Evolutionary conservation across 768 basidiomycete species (phyloP).

Genomic region (Filobasidium floriforme): DNA sequence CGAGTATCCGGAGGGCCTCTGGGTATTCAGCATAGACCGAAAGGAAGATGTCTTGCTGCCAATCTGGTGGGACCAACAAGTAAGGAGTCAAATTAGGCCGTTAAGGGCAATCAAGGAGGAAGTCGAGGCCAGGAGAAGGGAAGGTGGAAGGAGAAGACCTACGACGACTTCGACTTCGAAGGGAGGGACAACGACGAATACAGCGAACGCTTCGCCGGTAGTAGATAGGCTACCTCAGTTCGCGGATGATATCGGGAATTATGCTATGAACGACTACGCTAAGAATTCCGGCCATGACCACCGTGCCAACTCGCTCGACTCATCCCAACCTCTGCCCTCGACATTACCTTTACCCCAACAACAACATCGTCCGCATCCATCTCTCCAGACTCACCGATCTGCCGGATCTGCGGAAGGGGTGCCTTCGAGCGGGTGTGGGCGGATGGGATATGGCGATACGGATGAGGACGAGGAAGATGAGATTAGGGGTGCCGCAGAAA

Average conservation of each 20-base stretch:
- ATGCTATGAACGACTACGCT: too few species aligned
- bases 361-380: neutral
- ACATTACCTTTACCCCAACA: neutral
- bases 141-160: neutral
- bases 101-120: neutral
- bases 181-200: too few species aligned
- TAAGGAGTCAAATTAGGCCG: slow-evolving; percentile 1
- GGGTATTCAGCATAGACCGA: slow-evolving; percentile 10
- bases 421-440: neutral
- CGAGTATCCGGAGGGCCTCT: slow-evolving; percentile 10
- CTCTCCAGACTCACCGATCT: neutral
- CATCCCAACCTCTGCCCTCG: too few species aligned
- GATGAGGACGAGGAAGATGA: neutral
- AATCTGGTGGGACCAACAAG: slow-evolving; percentile 12
- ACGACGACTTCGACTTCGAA: neutral
- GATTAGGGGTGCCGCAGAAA: neutral
- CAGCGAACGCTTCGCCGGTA: too few species aligned
- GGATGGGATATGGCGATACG: neutral
- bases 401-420: slow-evolving; percentile 6
- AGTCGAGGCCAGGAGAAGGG: neutral
- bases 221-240: too few species aligned
- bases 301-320: too few species aligned
- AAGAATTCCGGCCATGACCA: too few species aligned
- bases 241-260: too few species aligned
- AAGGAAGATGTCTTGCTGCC: neutral